Evolutionary conservation across 345 rosid genomes (phyloP), one percentile per base, ranked within the genome.

Genomic region (Melaleuca alternifolia): DNA sequence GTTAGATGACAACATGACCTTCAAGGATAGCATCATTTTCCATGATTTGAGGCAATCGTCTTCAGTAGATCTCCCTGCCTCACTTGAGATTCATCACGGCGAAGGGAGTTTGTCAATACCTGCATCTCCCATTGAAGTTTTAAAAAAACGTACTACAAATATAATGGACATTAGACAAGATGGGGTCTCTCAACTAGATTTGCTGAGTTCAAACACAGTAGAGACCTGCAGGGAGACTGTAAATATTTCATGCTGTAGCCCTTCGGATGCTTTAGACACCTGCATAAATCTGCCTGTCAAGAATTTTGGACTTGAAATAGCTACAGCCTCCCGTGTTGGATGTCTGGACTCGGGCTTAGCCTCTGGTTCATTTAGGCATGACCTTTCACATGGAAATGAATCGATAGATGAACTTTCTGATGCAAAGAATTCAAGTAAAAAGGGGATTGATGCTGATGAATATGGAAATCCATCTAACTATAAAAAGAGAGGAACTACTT

Each of bases 281-380:
- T 88, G 90, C 86, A 87, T 91, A 90, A 90, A 86, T 84, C 89
- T 92, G 85, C 87, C 92, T 90, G 87, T 84, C 41, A 84, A 87
- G 84, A 87, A 88, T 88, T 54, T 84, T 89, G 86, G 59, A 85
- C 88, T 89, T 87, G 83, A 88, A 61, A 90, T 50, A 57, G 86
- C 28, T 89, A 71, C 79, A 33, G 48, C 48, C 13, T 62, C 87
- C 86, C 59, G 77, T 82, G 37, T 76, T 51, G 79, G 61, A 44
- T 41, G 50, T 84, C 51, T 50, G 85, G 86, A 88, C 86, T 82
- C 71, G 90, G 87, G 87, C 82, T 41, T 89, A 50, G 88, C 59
- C 77, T 46, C 88, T 30, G 59, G 50, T 88, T 46, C 75, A 11
- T 88, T n/a, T 85, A 86, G 71, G 85, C 85, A n/a, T 59, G 54